Percentiles rank a stretch among this genome's conserved stretches.
phyloP scores from a whole-genome alignment of 2,329 filamentous ascomycete genomes.

The Penicillium sclerotigenum region DNA sequence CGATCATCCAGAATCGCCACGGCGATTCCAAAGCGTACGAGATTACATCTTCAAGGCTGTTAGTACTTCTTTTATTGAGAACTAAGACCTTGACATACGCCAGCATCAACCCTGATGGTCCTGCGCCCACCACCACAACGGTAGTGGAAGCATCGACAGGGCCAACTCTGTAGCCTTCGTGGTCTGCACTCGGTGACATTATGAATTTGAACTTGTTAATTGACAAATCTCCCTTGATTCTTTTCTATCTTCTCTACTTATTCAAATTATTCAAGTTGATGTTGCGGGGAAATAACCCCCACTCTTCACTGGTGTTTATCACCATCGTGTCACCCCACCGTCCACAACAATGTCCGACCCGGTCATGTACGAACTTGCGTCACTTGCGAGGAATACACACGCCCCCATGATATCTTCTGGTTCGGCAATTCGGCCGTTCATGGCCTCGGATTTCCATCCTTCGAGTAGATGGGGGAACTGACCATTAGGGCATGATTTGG shows the following conservation, averaged over 20 bases:
- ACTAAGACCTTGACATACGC: conserved; percentile 25
- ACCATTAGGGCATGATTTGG: conserved; percentile 3
- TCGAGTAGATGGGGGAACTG: conserved; percentile 49
- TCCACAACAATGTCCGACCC: conserved; percentile 49
- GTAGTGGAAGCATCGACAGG: conserved; percentile 22
- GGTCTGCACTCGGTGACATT: conserved; percentile 31
- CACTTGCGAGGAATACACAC: conserved; percentile 49
- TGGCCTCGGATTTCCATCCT: conserved; percentile 50
- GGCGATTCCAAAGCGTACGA: conserved; percentile 65
- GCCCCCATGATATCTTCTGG: conserved; percentile 52
- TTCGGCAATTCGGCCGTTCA: conserved; percentile 48
- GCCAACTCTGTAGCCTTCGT: conserved; percentile 25
- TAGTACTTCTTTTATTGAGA: conserved; percentile 21
- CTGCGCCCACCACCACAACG: conserved; percentile 43
- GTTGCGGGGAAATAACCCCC: conserved; percentile 14
- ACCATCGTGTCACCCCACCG: conserved; percentile 44
- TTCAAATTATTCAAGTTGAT: background rate
- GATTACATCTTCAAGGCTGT: conserved; percentile 46
- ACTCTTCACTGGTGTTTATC: conserved; percentile 6
- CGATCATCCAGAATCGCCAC: conserved; percentile 66
- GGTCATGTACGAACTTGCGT: conserved; percentile 48
- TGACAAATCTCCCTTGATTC: background rate
- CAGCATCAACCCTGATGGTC: conserved; percentile 47
- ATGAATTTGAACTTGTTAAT: background rate
- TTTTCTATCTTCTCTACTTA: background rate